Evolutionary conservation across 2,329 filamentous ascomycete species (phyloP).

Genomic region (Aspergillus pseudoglaucus): DNA sequence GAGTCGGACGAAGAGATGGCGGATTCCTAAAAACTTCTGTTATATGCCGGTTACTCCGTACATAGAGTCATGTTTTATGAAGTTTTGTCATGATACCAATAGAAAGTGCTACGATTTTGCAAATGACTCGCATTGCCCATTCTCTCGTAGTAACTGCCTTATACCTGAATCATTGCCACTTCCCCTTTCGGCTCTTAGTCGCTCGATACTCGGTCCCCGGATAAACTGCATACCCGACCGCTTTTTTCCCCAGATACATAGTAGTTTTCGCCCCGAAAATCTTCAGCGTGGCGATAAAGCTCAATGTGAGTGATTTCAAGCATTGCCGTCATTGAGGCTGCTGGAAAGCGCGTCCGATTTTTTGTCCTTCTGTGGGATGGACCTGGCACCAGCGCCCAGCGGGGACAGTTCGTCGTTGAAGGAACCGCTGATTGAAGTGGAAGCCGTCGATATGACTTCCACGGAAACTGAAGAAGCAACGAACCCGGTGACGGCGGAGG

Average conservation of each 20-base stretch:
- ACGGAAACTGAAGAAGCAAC: slow-evolving; percentile 18
- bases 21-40: slow-evolving; percentile 32
- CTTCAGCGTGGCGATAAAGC: slow-evolving; percentile 20
- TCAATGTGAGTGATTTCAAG: slow-evolving; percentile 23
- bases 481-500: slow-evolving; percentile 20
- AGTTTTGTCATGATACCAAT: slow-evolving; percentile 27
- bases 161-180: neutral
- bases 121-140: neutral
- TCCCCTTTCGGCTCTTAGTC: neutral
- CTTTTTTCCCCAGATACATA: slow-evolving; percentile 14
- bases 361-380: slow-evolving; percentile 28
- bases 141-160: neutral
- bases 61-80: no score
- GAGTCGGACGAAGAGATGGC: slow-evolving; percentile 51
- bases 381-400: slow-evolving; percentile 30
- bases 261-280: slow-evolving; percentile 13
- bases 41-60: no score
- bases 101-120: slow-evolving; percentile 9
- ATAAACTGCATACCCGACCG: slow-evolving; percentile 23
- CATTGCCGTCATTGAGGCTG: slow-evolving; percentile 23
- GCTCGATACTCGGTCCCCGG: slow-evolving; percentile 16
- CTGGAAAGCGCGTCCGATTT: slow-evolving; percentile 23
- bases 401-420: slow-evolving; percentile 28
- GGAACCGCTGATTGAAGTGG: slow-evolving; percentile 30
- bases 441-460: slow-evolving; percentile 24